These are phyloP conservation scores for Mycena epipterygia DNA, from an alignment of 768 basidiomycete species.

Conservation along the genomic window DNA sequence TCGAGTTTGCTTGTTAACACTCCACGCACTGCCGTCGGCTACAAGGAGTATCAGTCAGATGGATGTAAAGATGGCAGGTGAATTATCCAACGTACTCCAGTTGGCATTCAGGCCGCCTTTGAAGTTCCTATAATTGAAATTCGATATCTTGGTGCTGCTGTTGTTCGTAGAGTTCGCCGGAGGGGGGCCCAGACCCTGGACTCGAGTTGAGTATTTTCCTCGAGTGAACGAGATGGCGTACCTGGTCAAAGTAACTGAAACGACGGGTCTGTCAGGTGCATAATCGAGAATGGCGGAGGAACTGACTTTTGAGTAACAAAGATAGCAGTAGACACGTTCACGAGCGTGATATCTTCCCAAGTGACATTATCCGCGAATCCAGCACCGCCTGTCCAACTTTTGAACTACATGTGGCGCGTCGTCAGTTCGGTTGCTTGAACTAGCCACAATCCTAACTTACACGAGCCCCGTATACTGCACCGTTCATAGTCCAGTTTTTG, in stretches of 20 bases:
- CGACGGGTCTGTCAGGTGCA: background rate
- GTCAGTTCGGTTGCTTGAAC: conserved; percentile 18
- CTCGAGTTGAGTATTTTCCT: background rate
- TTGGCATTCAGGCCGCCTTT: conserved; percentile 49
- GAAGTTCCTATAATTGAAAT: conserved; percentile 53
- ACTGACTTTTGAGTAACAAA: conserved; percentile 62
- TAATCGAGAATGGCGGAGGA: background rate
- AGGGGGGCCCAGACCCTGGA: conserved; percentile 49
- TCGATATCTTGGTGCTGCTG: conserved; percentile 51
- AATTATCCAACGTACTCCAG: conserved; percentile 49
- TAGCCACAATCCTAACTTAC: conserved; percentile 33
- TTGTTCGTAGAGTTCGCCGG: conserved; percentile 49
- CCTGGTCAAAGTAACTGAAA: conserved; percentile 65
- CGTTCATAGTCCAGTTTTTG: background rate
- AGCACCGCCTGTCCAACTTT: conserved; percentile 63
- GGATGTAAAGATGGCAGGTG: background rate
- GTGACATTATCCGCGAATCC: conserved; percentile 63
- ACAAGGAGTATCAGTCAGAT: background rate
- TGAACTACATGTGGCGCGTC: conserved; percentile 52
- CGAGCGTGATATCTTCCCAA: conserved; percentile 59
- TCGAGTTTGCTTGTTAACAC: background rate
- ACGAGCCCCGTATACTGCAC: conserved; percentile 43
- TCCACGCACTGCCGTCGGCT: conserved; percentile 17
- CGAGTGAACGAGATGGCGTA: background rate
- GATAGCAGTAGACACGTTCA: conserved; percentile 60